Base-by-base conservation (phyloP, 2,329 filamentous ascomycete genomes). In the Aspergillus carbonarius region DNA sequence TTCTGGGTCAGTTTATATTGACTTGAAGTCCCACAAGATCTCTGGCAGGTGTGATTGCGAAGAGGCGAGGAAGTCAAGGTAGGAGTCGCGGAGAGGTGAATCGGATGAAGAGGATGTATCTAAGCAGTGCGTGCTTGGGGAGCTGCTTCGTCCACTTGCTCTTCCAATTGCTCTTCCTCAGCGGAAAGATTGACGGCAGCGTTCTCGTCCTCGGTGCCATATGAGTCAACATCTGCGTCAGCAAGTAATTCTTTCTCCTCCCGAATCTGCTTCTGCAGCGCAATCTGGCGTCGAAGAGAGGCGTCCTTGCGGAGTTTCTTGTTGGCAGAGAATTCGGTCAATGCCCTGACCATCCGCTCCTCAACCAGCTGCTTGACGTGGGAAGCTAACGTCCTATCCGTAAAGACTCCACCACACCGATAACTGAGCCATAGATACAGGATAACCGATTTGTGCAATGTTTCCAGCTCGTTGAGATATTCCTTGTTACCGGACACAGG, bases 361-460 rank as follows among this genome's bases (percentile, higher is more conserved):
- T 97, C 93, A 1, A 93, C 87, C 51, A 96, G 72, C 6, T 78
- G 75, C 70, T 96, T 96, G 50, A 91, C 85, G 70, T 96, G 87
- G 63, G 90, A 88, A 0, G 91, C 92, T 44, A 96, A 80, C 0
- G 80, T 80, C 66, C 93, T 85, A 63, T 88, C 90, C 5, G 80
- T 83, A 73, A 97, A 96, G 52, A 96, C 82, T 50, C 91, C 90
- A 3, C 86, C 82, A 73, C 93, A 96, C 6, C 93, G 88, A 75
- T 93, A 98, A 66, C 90, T 93, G 15, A 99, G 81, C 95, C 95
- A 99, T 1, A 96, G 82, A 71, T 98, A 99, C 48, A 93, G 79
- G 46, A 93, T 91, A 37, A 99, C 79, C 27, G 86, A 82, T 68
- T 91, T 90, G 77, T 99, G 95, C 15, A 99, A 81, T 3, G 79